These are phyloP conservation scores for Aeschynomene evenia DNA, from an alignment of 306 rosid species.

Conservation along the genomic window DNA sequence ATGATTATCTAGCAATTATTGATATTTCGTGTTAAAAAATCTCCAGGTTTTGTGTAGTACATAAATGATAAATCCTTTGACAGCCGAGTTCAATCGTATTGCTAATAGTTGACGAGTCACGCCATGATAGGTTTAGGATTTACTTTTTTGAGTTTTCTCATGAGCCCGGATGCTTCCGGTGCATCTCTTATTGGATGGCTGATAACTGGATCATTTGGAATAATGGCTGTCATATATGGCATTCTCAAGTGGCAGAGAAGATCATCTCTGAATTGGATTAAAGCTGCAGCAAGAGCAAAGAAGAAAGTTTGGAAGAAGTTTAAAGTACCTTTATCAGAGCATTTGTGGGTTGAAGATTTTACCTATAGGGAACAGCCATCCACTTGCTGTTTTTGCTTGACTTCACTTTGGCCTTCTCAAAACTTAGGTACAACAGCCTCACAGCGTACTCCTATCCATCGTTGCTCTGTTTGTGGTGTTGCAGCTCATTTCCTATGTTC, in stretches of 20 bases:
- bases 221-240: conserved; percentile 53
- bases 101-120: conserved; percentile 13
- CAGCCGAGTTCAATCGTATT: conserved; percentile 17
- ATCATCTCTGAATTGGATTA: conserved; percentile 65
- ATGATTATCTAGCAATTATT: not conserved
- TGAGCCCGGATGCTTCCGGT: conserved; percentile 40
- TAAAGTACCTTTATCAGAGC: conserved; percentile 59
- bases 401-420: conserved; percentile 61
- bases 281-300: conserved; percentile 77
- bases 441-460: conserved; percentile 55
- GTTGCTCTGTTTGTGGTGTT: conserved; percentile 78
- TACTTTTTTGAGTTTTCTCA: conserved; percentile 44
- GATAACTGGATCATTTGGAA: conserved; percentile 64
- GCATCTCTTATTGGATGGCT: conserved; percentile 59
- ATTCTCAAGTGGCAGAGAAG: conserved; percentile 73
- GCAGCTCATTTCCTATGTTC: conserved; percentile 79
- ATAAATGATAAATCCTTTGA: conserved; percentile 15
- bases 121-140: conserved; percentile 45
- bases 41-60: conserved; percentile 41
- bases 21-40: not conserved
- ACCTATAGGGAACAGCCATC: conserved; percentile 64
- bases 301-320: conserved; percentile 70
- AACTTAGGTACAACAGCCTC: conserved; percentile 55
- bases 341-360: conserved; percentile 68
- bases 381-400: conserved; percentile 71